These are phyloP conservation scores for Tieghemiomyces parasiticus DNA, from an alignment of 192 early-diverging fungal genomes.

Conservation along the genomic window DNA sequence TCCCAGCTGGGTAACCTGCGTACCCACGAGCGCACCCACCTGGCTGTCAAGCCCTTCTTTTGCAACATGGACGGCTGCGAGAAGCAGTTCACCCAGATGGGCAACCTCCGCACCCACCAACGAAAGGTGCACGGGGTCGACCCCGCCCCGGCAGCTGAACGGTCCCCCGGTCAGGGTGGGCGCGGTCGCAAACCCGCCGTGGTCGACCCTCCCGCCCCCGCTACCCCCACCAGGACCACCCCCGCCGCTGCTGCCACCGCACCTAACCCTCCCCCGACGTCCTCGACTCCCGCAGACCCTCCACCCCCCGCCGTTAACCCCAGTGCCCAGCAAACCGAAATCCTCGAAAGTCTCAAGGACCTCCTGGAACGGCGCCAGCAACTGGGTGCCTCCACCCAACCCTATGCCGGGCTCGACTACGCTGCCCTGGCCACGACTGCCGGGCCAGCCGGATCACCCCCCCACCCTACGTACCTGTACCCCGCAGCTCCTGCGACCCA, in stretches of 20 bases:
- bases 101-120: conserved; percentile 38
- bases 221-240: not conserved
- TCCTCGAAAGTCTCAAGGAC: conserved; percentile 4
- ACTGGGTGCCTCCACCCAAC: not conserved
- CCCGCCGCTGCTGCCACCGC: not conserved
- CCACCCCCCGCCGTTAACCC: not conserved
- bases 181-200: not conserved
- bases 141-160: not conserved
- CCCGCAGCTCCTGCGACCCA: too few relatives aligned
- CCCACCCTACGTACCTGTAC: too few relatives aligned
- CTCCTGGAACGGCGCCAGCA: conserved; percentile 5
- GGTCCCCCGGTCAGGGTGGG: not conserved
- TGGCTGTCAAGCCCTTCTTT: conserved; percentile 56
- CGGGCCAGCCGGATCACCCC: too few relatives aligned
- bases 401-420: not conserved
- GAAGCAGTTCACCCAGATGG: conserved; percentile 61
- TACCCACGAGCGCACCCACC: conserved; percentile 69
- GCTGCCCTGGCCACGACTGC: too few relatives aligned
- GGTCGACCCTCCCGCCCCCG: not conserved
- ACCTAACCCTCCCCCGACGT: not conserved
- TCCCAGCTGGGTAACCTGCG: conserved; percentile 68
- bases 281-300: not conserved
- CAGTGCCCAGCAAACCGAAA: not conserved
- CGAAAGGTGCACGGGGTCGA: conserved; percentile 3
- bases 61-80: conserved; percentile 48